Base-by-base conservation (phyloP, 2,329 filamentous ascomycete species). In the Monilinia polystroma region DNA sequence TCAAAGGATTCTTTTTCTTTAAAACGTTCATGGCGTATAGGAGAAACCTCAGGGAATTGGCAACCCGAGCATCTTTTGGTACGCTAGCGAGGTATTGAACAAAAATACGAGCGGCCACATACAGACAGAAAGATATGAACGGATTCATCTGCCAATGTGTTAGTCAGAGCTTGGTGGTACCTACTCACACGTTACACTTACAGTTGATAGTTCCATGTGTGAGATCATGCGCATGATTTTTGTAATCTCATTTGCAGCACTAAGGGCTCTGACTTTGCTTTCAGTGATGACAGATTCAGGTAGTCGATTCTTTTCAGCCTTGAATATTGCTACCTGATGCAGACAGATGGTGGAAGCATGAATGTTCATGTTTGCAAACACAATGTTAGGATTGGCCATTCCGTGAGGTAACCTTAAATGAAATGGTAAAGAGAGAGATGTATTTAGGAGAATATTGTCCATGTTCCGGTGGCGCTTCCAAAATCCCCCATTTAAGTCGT, bases 251-350 rank as follows among this genome's bases (percentile, higher is more conserved):
- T 93, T 93, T 38, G 95, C 95, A 16, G 94, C 93, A 29, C 93
- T 93, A 68, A 98, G 92, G 74, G 95, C 98, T 69, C 95, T 86
- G 18, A 95, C 87, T 77, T 97, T 97, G 77, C 93, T 97, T 76
- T 98, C 94, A 1, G 90, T 87, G 70, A 91, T 89, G 57, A 97
- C 89, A 23, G 90, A 88, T 1, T 85, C 81, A 0, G 92, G 88
- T 68, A 97, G 81, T 64, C 87, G 86, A 77, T 97, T 90, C 79
- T 93, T 95, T 74, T 98, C 94, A 0, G 93, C 93, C 77, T 97
- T 98, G 83, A 94, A 97, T 26, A 99, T 98, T 35, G 95, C 95
- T 2, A 94, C 95, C 79, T 99, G 95, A 75, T 99, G 95, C n/a
- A 99, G 81, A 77, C 94, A 98, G 64, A 99, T 98, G 1, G 92